Base-by-base conservation (phyloP, 179 eudicot species). In the Beta lomatogona region DNA sequence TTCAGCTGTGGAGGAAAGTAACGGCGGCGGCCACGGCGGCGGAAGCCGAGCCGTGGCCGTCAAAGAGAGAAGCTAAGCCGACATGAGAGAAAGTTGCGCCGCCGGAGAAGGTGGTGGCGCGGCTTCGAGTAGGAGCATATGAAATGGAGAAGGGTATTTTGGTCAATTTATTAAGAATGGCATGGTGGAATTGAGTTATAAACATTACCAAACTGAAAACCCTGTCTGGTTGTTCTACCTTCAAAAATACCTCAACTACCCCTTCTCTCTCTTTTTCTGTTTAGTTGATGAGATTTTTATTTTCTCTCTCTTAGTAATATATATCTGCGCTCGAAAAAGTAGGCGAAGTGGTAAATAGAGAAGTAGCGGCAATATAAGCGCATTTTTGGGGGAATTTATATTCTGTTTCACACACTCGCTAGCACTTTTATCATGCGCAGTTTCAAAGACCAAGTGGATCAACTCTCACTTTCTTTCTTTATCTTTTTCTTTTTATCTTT, bases 11-110 rank as follows among this genome's bases (percentile, higher is more conserved):
- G 73, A 86, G 76, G 82, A 87, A 81, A 78, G 83, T 77, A 71
- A 82, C 48, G 72, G 90, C 81, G 84, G 91, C 89, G 79, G 89
- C 94, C 85, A 88, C 76, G 86, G 88, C 89, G 68, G 86, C 70
- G 67, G 0, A 36, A 36, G 41, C 87, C 90, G 67, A 36, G 90
- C 94, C 88, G 89, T 78, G 84, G 89, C 88, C 85, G 90, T 88
- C 69, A 91, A 64, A 25, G 28, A 25, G 28, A 25, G 28, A 25
- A 25, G 68, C 44, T 64, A 64, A 28, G 52, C 73, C 13, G 21
- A 69, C 52, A 69, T 69, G 5, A 36, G 41, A 36, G 41, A 36
- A 36, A 36, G 41, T 36, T 50, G 60, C 86, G 46, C 87, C 91
- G 78, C 88, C 80, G n/a, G 48, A 50, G 18, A 73, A 45, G 28